Conservation (phyloP, 129 eudicot genomes). For the Artemisia annua region DNA sequence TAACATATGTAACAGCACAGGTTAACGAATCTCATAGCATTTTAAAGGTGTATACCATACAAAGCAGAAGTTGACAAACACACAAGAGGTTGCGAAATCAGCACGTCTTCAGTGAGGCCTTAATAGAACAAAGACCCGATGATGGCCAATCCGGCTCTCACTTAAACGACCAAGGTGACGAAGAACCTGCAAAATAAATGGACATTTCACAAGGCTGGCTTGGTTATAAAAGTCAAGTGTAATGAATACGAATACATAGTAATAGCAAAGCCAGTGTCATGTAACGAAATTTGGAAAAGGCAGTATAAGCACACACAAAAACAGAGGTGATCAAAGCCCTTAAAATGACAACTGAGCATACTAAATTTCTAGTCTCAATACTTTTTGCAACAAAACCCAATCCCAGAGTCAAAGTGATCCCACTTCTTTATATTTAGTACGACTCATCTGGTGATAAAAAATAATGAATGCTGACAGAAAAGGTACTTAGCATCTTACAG, state of each 20-base stretch:
- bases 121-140: slow-evolving; percentile 69
- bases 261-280: background rate
- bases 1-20: slow-evolving; percentile 5
- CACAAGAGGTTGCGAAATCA: slow-evolving; percentile 21
- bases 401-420: background rate
- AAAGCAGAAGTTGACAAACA: background rate
- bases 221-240: background rate
- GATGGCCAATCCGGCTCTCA: slow-evolving; percentile 82
- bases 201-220: slow-evolving; percentile 13
- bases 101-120: slow-evolving; percentile 44
- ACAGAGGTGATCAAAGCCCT: no score
- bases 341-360: no score
- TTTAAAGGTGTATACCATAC: background rate
- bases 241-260: background rate
- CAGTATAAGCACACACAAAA: no score
- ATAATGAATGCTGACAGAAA: background rate
- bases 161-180: slow-evolving; percentile 93
- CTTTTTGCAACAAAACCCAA: no score
- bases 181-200: slow-evolving; percentile 49
- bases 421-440: background rate
- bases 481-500: slow-evolving; percentile 47
- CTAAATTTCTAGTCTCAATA: no score
- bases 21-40: slow-evolving; percentile 9
- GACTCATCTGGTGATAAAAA: background rate
- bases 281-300: background rate